Percentiles rank a stretch among this genome's conserved stretches.
These are phyloP conservation scores for Pseudocercospora fuligena DNA, from an alignment of 2,329 filamentous ascomycete genomes.

Conservation along the genomic window DNA sequence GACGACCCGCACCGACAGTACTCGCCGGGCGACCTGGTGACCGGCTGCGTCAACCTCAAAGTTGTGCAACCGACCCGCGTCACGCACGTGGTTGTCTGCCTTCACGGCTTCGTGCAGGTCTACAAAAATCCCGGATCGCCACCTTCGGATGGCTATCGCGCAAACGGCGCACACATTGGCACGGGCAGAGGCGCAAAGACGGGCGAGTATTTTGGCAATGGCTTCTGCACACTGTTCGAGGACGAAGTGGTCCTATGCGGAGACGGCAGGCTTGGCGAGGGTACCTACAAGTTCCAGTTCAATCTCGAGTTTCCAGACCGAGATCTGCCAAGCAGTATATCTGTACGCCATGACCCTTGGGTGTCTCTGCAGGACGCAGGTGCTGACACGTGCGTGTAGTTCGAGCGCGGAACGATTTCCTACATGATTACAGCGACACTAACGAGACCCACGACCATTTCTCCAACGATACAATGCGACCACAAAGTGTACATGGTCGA, in stretches of 20 bases:
- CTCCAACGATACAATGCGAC: constrained; percentile 78
- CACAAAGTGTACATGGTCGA: constrained; percentile 80
- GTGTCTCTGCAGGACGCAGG: neutral
- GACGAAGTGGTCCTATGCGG: constrained; percentile 81
- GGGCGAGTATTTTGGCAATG: constrained; percentile 71
- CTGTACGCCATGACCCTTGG: constrained; percentile 64
- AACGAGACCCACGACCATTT: constrained; percentile 85
- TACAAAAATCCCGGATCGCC: constrained; percentile 70
- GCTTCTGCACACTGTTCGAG: constrained; percentile 79
- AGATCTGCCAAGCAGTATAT: constrained; percentile 86
- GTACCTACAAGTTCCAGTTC: constrained; percentile 80
- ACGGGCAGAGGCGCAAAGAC: constrained; percentile 58
- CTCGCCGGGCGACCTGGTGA: constrained; percentile 73
- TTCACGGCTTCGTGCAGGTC: constrained; percentile 80
- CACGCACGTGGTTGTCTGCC: constrained; percentile 77
- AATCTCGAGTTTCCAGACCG: constrained; percentile 71
- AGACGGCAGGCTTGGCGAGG: constrained; percentile 74
- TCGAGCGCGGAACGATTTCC: constrained; percentile 89
- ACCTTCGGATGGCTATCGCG: constrained; percentile 59
- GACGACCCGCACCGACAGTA: constrained; percentile 80
- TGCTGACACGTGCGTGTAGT: constrained; percentile 60
- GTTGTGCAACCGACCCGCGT: constrained; percentile 76
- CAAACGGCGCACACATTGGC: constrained; percentile 55
- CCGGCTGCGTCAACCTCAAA: constrained; percentile 72
- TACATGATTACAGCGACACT: constrained; percentile 90